A percentile compares a stretch with the other conserved stretches of the same genome.
Conservation (phyloP, 768 basidiomycete genomes). For the Pisolithus sp. region DNA sequence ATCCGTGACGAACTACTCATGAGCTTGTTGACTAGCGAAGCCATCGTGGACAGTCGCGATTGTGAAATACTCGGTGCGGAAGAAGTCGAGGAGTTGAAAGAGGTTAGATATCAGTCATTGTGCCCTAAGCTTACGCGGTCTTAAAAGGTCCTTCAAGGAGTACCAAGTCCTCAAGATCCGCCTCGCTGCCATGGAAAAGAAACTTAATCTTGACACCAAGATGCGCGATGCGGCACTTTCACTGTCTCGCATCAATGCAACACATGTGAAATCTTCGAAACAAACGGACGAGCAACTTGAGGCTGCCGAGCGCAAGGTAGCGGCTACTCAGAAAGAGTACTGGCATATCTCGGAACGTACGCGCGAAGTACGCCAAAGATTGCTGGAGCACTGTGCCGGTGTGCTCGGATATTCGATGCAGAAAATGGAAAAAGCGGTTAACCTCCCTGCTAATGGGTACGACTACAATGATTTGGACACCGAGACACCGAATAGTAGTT, state of each 20-base stretch:
- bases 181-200: conserved; percentile 60
- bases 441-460: conserved; percentile 20
- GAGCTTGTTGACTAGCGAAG: conserved; percentile 88
- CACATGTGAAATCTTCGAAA: conserved; percentile 52
- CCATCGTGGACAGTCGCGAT: conserved; percentile 83
- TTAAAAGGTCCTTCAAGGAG: conserved; percentile 44
- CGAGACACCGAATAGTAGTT: conserved; percentile 45
- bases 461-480: conserved; percentile 41
- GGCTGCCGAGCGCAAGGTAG: conserved; percentile 66
- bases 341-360: conserved; percentile 60
- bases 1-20: conserved; percentile 81
- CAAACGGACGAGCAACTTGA: conserved; percentile 68
- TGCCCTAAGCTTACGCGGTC: conserved; percentile 6
- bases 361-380: conserved; percentile 51
- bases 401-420: conserved; percentile 71
- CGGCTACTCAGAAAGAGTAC: conserved; percentile 62
- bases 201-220: conserved; percentile 75
- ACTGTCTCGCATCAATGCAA: conserved; percentile 58
- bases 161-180: conserved; percentile 63
- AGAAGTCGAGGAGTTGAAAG: conserved; percentile 65
- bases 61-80: conserved; percentile 73
- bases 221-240: conserved; percentile 83
- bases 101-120: conserved; percentile 39
- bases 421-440: conserved; percentile 54
- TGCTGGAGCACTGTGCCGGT: conserved; percentile 79